Percentiles rank a stretch among this genome's conserved stretches.
Conservation (phyloP, 805 yeast genomes). For the Candida lessepsii region DNA sequence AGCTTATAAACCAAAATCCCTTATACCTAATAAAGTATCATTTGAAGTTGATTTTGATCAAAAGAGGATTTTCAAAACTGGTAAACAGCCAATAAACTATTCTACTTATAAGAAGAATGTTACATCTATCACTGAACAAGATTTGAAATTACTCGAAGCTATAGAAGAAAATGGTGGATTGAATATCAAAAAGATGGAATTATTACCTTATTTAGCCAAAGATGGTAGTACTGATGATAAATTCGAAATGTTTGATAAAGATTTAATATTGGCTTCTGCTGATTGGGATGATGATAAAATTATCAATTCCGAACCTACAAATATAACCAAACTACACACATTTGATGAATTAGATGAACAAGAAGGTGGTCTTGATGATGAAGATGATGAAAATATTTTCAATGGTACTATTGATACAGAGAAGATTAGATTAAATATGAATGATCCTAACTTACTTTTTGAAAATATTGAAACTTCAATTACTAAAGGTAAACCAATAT, state of each 20-base stretch:
- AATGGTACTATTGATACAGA: constrained; percentile 55
- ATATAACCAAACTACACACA: constrained; percentile 10
- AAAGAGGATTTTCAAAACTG: constrained; percentile 47
- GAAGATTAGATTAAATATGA: constrained; percentile 68
- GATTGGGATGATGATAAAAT: constrained; percentile 76
- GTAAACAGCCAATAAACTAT: constrained; percentile 8
- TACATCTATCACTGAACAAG: constrained; percentile 28
- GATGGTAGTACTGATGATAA: constrained; percentile 37
- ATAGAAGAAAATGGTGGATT: constrained; percentile 21
- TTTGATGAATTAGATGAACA: constrained; percentile 6
- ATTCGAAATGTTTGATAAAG: constrained; percentile 47
- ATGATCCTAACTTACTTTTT: constrained; percentile 79
- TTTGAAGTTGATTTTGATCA: constrained; percentile 68
- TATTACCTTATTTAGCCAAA: constrained; percentile 29
- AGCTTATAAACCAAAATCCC: constrained; percentile 36
- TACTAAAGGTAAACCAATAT: constrained; percentile 25
- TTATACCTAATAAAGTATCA: constrained; percentile 57
- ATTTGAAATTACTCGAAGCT: constrained; percentile 30
- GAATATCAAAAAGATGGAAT: constrained; percentile 17
- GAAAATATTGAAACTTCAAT: constrained; percentile 38
- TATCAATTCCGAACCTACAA: constrained; percentile 43
- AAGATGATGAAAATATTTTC: constrained; percentile 68
- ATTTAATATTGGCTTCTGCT: constrained; percentile 63
- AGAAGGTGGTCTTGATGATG: constrained; percentile 16
- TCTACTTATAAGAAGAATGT: constrained; percentile 10